A percentile compares a stretch with the other conserved stretches of the same genome.
These are phyloP conservation scores for Penicillium crustosum DNA, from an alignment of 2,329 filamentous ascomycete species.

Conservation along the genomic window DNA sequence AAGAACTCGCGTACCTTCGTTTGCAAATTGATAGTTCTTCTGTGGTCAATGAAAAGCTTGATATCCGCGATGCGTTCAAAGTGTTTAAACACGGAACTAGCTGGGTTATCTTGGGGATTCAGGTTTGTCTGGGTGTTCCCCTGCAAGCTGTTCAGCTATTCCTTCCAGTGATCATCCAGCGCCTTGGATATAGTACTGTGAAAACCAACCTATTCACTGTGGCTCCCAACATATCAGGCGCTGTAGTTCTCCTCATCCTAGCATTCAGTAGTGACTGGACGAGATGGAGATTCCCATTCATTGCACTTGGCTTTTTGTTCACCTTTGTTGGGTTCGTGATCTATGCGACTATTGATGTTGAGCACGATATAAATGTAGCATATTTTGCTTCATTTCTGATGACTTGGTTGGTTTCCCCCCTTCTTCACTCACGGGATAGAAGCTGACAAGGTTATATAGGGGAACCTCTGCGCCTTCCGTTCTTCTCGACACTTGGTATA, in stretches of 20 bases:
- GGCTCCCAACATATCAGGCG: conserved; percentile 71
- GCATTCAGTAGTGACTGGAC: conserved; percentile 67
- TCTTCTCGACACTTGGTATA: conserved; percentile 65
- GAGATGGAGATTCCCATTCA: conserved; percentile 64
- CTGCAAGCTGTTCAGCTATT: conserved; percentile 32
- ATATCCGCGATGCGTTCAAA: conserved; percentile 29
- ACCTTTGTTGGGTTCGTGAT: conserved; percentile 74
- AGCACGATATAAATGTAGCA: conserved; percentile 57
- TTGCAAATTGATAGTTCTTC: conserved; percentile 37
- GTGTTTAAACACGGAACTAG: conserved; percentile 32
- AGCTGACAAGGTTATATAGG: conserved; percentile 43
- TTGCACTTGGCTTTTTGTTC: conserved; percentile 66
- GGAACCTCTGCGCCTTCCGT: conserved; percentile 61
- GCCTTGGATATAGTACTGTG: conserved; percentile 50
- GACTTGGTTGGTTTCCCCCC: conserved; percentile 55
- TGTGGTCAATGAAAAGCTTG: conserved; percentile 34
- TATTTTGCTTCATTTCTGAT: conserved; percentile 76
- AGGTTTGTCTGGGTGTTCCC: conserved; percentile 32
- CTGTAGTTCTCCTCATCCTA: conserved; percentile 66
- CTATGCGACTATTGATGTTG: conserved; percentile 65
- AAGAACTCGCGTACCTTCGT: conserved; percentile 38
- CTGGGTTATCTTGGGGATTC: conserved; percentile 30
- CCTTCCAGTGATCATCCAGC: conserved; percentile 31
- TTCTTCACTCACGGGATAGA: background rate
- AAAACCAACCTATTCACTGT: conserved; percentile 68